Base-by-base conservation (phyloP, 192 early-diverging fungal genomes). In the Backusella psychrophila region DNA sequence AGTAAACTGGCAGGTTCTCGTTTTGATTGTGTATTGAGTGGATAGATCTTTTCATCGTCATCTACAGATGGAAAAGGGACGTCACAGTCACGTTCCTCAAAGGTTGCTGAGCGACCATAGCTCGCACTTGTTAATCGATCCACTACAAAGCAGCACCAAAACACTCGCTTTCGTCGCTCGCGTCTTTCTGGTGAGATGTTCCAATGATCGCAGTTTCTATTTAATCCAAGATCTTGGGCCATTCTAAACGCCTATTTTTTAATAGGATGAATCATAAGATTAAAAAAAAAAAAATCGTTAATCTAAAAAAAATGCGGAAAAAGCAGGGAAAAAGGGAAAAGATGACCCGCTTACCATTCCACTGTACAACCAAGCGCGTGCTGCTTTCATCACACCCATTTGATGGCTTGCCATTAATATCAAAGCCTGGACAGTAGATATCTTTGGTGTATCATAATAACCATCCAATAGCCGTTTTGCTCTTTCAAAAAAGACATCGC, bases 151-250 rank as follows among this genome's bases (percentile, higher is more conserved):
- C 90, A 91, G 31, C 88, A 82, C 93, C 93, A 94, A 87, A 91
- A 94, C 0, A 91, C 87, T 39, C 92, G 87, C 63, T 89, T 90
- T 35, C 93, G 75, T 52, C 88, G 76, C 77, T 93, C 91, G 0
- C 80, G 76, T 69, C 93, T 90, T 26, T 84, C 73, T 14, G 78
- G 80, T 34, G 83, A 78, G n/a, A 88, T 39, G 75, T 85, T 85
- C 88, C 88, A 89, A 34, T 86, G 84, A 11, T 86, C 78, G n/a
- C 83, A 85, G 76, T 92, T 90, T 29, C 92, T 87, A 69, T 94
- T 89, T 63, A 94, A 84, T 19, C 93, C 93, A 65, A 94, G 66
- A 71, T 93, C 92, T 77, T 91, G 90, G 9, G 93, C 92, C 84
- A 93, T 91, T 38, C 91, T 78, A 42, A 89, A 89, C 36, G 93